Evolutionary conservation across 768 basidiomycete genomes (phyloP).

Genomic region (Leccinum imitatum): DNA sequence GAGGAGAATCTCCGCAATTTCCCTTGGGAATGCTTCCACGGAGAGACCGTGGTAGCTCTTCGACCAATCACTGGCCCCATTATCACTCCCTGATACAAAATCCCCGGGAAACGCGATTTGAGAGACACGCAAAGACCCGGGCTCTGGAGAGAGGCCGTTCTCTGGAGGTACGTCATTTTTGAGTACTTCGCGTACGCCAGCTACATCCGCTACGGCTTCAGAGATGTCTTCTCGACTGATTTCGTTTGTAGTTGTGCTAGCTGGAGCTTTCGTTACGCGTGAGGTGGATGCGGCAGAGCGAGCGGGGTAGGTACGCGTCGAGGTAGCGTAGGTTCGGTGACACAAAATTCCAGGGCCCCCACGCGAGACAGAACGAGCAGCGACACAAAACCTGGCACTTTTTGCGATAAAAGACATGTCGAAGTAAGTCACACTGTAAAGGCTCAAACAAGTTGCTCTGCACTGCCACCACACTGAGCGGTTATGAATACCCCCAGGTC

Average conservation of each 20-base stretch:
- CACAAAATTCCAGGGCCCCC: neutral
- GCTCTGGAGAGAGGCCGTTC: slow-evolving; percentile 6
- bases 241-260: slow-evolving; percentile 32
- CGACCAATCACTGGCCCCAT: slow-evolving; percentile 72
- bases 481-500: slow-evolving; percentile 26
- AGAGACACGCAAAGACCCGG: slow-evolving; percentile 12
- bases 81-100: slow-evolving; percentile 22
- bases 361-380: slow-evolving; percentile 10
- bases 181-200: slow-evolving; percentile 13
- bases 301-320: slow-evolving; percentile 27
- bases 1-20: slow-evolving; percentile 69
- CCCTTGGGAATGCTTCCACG: slow-evolving; percentile 70
- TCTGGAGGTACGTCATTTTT: slow-evolving; percentile 19
- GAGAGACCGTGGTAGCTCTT: slow-evolving; percentile 84
- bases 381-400: slow-evolving; percentile 7
- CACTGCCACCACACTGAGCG: slow-evolving; percentile 12
- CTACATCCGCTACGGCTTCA: slow-evolving; percentile 22
- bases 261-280: slow-evolving; percentile 27
- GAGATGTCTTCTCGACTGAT: slow-evolving; percentile 19
- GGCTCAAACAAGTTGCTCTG: neutral
- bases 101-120: slow-evolving; percentile 32
- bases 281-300: slow-evolving; percentile 24
- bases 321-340: slow-evolving; percentile 18
- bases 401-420: slow-evolving; percentile 20
- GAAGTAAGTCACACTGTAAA: neutral